Evolutionary conservation across 2,329 filamentous ascomycete species (phyloP).

Genomic region (Coniochaeta prunicola): DNA sequence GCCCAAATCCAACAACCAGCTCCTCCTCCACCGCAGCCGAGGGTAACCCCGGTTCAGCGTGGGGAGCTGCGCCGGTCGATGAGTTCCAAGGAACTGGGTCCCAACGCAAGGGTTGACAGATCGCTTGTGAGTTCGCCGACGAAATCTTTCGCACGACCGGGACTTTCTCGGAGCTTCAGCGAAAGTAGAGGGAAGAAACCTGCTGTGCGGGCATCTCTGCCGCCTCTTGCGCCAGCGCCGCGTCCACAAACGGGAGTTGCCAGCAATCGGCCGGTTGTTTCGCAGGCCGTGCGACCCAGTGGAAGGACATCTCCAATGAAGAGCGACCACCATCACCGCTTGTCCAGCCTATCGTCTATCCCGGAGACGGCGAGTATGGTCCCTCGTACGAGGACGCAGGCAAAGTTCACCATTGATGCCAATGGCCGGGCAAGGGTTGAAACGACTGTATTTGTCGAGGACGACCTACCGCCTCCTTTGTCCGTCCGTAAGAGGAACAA

Average conservation of each 20-base stretch:
- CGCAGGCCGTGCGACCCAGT: conserved; percentile 27
- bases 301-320: conserved; percentile 49
- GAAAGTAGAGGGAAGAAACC: conserved; percentile 43
- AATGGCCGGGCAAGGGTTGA: conserved; percentile 51
- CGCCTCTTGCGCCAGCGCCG: conserved; percentile 39
- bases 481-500: conserved; percentile 14
- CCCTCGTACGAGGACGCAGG: conserved; percentile 43
- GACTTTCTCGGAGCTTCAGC: conserved; percentile 46
- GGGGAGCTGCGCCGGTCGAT: conserved; percentile 35
- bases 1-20: conserved; percentile 14
- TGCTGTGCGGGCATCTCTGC: conserved; percentile 30
- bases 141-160: conserved; percentile 39
- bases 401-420: conserved; percentile 58
- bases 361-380: conserved; percentile 38
- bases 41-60: conserved; percentile 20
- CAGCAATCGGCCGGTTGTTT: conserved; percentile 25
- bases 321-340: conserved; percentile 37
- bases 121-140: conserved; percentile 40
- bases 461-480: conserved; percentile 13
- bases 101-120: conserved; percentile 34
- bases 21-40: not conserved
- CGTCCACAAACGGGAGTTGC: conserved; percentile 18
- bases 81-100: conserved; percentile 35
- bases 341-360: conserved; percentile 49
- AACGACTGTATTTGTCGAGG: conserved; percentile 35